Evolutionary conservation across 345 rosid species (phyloP), one percentile per base, ranked within the genome.

Genomic region (Populus davidiana): DNA sequence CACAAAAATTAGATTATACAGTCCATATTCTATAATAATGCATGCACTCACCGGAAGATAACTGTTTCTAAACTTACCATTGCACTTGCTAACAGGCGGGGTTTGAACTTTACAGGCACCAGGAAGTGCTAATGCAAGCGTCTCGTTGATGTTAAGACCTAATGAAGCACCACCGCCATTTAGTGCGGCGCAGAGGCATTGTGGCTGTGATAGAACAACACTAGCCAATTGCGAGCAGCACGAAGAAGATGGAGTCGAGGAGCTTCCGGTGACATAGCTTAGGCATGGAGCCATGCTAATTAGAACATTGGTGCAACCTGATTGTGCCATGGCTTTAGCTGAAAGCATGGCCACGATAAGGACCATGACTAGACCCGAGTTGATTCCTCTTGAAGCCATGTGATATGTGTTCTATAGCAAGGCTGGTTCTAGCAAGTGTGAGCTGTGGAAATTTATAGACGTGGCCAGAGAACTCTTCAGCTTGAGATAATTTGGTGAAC

Each of bases 181-280:
- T 54, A 88, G 76, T 21, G 83, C 75, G 23, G 72, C 16, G 76
- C 92, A 88, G 9, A 90, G 89, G 81, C 94, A 88, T 56, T 64
- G 83, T 1, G 94, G 90, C 77, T 81, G 79, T 23, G 89, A 85
- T 44, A 54, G 75, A 18, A 88, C 92, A 47, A 88, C 92, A 14
- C 33, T 87, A 23, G 84, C 81, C 11, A 87, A 81, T 71, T 86
- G 89, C 4, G 92, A 81, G 88, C 94, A 90, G 88, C 94, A 90
- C 0, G 86, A 77, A 47, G 90, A 23, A 9, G 91, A 78, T 8
- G 89, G 94, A 71, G 84, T 80, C 17, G 85, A 69, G 17, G 88
- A 82, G 79, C 78, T 82, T 69, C 91, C 88, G 0, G 77, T 75
- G 39, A 77, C 85, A 44, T 71, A 88, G 75, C 66, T 76, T 54